phyloP scores from a whole-genome alignment of 148 eudicot species.

The Nepenthes gracilis region DNA sequence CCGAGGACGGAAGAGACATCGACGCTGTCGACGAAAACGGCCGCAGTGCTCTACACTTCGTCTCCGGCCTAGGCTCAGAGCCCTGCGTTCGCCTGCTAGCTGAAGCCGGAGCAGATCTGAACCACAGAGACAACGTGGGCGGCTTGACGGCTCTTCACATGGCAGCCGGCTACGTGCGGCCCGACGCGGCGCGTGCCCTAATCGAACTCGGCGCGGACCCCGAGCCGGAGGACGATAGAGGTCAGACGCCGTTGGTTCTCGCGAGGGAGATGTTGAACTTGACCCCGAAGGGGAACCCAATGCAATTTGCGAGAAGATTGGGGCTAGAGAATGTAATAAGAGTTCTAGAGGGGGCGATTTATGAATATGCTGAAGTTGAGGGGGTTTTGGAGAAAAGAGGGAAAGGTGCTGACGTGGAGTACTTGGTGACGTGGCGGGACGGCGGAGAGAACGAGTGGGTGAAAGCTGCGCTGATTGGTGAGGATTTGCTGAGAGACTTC shows the following conservation, averaged over 20 bases:
- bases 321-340: slow-evolving; percentile 58
- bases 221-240: slow-evolving; percentile 38
- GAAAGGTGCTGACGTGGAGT: slow-evolving; percentile 60
- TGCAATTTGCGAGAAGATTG: slow-evolving; percentile 67
- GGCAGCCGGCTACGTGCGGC: slow-evolving; percentile 81
- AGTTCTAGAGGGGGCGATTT: slow-evolving; percentile 49
- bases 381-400: slow-evolving; percentile 82
- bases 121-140: slow-evolving; percentile 35
- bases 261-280: slow-evolving; percentile 44
- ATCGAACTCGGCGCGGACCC: slow-evolving; percentile 57
- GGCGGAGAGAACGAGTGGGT: slow-evolving; percentile 93
- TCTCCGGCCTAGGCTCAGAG: slow-evolving; percentile 75
- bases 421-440: slow-evolving; percentile 75
- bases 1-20: slow-evolving; percentile 33
- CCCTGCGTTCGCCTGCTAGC: slow-evolving; percentile 40
- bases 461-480: slow-evolving; percentile 31
- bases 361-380: slow-evolving; percentile 81
- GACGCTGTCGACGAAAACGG: slow-evolving; percentile 77
- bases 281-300: slow-evolving; percentile 58
- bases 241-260: slow-evolving; percentile 59
- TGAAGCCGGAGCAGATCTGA: slow-evolving; percentile 50
- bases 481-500: slow-evolving; percentile 70
- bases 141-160: slow-evolving; percentile 83
- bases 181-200: slow-evolving; percentile 30
- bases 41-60: slow-evolving; percentile 76